phyloP scores from a whole-genome alignment of 371 early-diverging fungal genomes.

The Dinochytrium kinnereticum region DNA sequence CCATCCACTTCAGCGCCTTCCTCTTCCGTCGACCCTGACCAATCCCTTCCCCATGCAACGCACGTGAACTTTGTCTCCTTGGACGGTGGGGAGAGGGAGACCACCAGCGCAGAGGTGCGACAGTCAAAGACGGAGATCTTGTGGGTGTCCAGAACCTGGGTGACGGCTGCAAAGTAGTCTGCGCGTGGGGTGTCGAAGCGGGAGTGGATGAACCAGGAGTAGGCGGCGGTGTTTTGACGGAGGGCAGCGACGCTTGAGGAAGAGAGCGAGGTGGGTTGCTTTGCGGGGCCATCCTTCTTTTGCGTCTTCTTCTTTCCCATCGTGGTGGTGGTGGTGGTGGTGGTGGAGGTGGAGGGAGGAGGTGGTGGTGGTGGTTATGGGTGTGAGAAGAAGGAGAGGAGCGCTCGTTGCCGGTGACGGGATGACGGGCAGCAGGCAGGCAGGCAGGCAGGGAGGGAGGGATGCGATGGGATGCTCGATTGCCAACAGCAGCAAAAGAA shows the following conservation, averaged over 20 bases:
- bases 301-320: not conserved
- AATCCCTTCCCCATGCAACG: slow-evolving; percentile 62
- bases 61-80: slow-evolving; percentile 67
- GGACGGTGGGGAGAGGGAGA: slow-evolving; percentile 60
- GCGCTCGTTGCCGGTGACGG: no score
- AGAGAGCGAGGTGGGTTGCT: slow-evolving; percentile 12
- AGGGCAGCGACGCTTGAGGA: not conserved
- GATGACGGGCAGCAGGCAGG: no score
- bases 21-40: not conserved
- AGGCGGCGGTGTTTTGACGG: not conserved
- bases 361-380: no score
- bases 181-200: slow-evolving; percentile 63
- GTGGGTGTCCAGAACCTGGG: slow-evolving; percentile 72
- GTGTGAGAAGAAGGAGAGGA: no score
- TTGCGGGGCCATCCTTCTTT: not conserved
- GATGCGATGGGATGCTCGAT: no score
- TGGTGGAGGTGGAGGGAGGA: no score
- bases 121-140: slow-evolving; percentile 74
- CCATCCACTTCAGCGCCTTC: slow-evolving; percentile 9
- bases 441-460: no score
- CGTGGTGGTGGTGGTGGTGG: no score
- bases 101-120: slow-evolving; percentile 66
- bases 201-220: slow-evolving; percentile 51
- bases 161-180: slow-evolving; percentile 71
- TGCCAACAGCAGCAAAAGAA: no score